Percentiles rank a stretch among this genome's conserved stretches.
These are phyloP conservation scores for Talaromyces sp. DNA, from an alignment of 2,329 filamentous ascomycete species.

Conservation along the genomic window DNA sequence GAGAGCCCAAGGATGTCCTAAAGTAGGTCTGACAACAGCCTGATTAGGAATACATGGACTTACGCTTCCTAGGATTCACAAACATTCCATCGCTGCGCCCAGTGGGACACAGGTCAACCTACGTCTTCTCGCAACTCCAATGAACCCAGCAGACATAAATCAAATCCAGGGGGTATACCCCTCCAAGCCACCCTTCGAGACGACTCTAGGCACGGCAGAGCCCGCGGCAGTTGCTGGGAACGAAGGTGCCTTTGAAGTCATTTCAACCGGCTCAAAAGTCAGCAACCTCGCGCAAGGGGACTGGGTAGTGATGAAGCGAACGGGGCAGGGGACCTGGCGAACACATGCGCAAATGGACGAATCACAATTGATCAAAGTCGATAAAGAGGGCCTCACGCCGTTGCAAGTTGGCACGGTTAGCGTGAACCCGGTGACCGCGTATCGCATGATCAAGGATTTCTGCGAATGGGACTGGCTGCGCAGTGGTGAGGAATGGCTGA, in stretches of 20 bases:
- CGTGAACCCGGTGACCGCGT: slow-evolving; percentile 92
- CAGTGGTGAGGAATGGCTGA: slow-evolving; percentile 78
- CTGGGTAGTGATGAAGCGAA: slow-evolving; percentile 84
- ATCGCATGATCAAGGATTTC: slow-evolving; percentile 85
- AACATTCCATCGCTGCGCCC: slow-evolving; percentile 45
- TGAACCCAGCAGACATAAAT: slow-evolving; percentile 98
- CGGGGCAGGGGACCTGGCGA: slow-evolving; percentile 88
- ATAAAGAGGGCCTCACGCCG: slow-evolving; percentile 64
- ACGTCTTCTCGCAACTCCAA: slow-evolving; percentile 81
- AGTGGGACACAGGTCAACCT: slow-evolving; percentile 65
- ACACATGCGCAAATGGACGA: slow-evolving; percentile 72
- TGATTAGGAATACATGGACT: not conserved
- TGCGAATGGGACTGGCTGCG: slow-evolving; percentile 48
- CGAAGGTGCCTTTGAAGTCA: slow-evolving; percentile 90
- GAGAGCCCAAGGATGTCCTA: slow-evolving; percentile 45
- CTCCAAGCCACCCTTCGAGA: slow-evolving; percentile 71
- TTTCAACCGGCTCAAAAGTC: slow-evolving; percentile 58
- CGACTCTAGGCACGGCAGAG: slow-evolving; percentile 66
- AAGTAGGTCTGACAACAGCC: slow-evolving; percentile 23
- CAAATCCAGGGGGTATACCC: slow-evolving; percentile 97
- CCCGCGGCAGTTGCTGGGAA: slow-evolving; percentile 65
- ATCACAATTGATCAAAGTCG: slow-evolving; percentile 61
- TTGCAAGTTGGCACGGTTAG: slow-evolving; percentile 81
- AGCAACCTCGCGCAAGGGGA: slow-evolving; percentile 68
- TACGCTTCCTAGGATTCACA: slow-evolving; percentile 33